Percentiles rank a stretch among this genome's conserved stretches.
phyloP scores from a whole-genome alignment of 129 eudicot genomes.

The Lactuca saligna region DNA sequence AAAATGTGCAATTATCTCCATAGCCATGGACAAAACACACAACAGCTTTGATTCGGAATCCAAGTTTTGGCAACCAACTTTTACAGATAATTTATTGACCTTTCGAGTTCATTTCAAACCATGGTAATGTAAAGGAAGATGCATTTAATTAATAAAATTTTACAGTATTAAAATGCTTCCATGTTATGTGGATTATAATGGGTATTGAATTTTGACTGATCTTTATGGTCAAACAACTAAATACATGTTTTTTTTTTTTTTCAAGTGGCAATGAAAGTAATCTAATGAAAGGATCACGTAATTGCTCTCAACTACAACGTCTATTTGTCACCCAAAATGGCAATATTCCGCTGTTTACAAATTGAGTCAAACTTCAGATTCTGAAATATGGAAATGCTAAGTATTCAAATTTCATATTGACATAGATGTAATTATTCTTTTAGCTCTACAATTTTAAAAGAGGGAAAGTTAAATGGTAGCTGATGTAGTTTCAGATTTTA shows the following conservation, averaged over 20 bases:
- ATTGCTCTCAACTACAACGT: too few species aligned
- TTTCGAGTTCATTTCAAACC: conserved; percentile 77
- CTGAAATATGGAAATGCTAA: background rate
- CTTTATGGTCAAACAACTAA: too few species aligned
- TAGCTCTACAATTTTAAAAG: background rate
- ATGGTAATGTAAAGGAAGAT: conserved; percentile 38
- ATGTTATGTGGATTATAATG: too few species aligned
- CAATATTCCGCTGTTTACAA: background rate
- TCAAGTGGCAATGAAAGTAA: too few species aligned
- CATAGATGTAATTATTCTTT: background rate
- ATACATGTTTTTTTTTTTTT: too few species aligned
- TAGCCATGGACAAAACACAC: conserved; percentile 95
- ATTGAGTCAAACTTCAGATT: background rate
- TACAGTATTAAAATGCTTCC: background rate
- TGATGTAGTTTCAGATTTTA: conserved; percentile 4
- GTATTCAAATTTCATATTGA: background rate
- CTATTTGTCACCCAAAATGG: background rate
- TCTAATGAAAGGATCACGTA: too few species aligned
- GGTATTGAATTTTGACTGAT: too few species aligned
- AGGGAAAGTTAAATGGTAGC: background rate
- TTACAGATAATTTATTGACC: conserved; percentile 87
- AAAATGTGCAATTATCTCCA: conserved; percentile 93
- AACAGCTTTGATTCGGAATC: conserved; percentile 70
- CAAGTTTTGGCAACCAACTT: conserved; percentile 90
- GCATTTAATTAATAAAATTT: conserved; percentile 1